Conservation (phyloP, 306 rosid species). For the Prunus kanzakura region DNA sequence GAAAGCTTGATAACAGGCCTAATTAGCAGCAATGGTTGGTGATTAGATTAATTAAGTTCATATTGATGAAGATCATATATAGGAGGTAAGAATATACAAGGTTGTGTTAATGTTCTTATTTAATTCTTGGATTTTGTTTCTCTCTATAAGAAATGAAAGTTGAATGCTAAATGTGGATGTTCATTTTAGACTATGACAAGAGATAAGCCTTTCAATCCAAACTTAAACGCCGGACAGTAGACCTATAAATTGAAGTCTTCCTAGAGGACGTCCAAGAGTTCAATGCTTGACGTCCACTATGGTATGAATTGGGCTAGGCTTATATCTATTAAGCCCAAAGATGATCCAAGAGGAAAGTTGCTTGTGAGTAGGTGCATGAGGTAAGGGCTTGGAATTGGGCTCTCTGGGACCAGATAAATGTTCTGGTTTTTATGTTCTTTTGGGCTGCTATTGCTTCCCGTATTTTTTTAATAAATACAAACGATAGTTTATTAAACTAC, state of each 20-base stretch:
- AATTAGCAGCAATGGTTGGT: neutral
- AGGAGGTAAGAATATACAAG: neutral
- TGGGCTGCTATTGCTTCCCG: no score
- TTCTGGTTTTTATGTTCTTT: no score
- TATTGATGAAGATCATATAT: slow-evolving; percentile 3
- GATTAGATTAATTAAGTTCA: neutral
- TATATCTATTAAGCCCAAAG: neutral
- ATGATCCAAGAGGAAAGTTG: no score
- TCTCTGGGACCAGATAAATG: neutral
- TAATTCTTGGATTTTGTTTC: neutral
- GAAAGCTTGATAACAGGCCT: neutral
- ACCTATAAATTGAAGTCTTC: neutral
- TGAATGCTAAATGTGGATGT: neutral
- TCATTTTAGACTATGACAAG: neutral
- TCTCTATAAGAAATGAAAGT: neutral
- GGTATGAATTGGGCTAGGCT: neutral
- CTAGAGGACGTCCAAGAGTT: neutral
- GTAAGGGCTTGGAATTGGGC: no score
- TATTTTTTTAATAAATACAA: no score
- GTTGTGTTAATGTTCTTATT: neutral
- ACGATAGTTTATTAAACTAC: no score
- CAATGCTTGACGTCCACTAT: neutral
- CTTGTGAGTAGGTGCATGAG: no score
- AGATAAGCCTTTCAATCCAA: neutral
- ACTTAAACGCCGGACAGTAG: neutral